These are phyloP conservation scores for Aureobasidium lini DNA, from an alignment of 2,329 filamentous ascomycete species.

Conservation along the genomic window DNA sequence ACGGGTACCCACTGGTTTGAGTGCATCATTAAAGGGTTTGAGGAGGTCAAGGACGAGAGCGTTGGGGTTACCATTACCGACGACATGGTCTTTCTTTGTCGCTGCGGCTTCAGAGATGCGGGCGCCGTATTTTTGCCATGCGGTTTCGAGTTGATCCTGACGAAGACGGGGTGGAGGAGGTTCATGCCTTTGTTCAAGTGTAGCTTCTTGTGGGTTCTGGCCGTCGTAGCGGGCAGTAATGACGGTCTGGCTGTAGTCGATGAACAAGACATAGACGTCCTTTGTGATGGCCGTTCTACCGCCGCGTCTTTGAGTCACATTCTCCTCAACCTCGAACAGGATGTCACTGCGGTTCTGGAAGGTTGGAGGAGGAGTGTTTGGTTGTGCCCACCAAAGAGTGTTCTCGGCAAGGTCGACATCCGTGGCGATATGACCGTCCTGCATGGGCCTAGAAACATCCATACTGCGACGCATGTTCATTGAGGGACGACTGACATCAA, in stretches of 20 bases:
- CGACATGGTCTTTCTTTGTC: constrained; percentile 67
- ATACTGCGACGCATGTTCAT: constrained; percentile 55
- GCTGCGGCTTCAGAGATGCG: constrained; percentile 64
- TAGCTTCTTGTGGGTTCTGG: constrained; percentile 62
- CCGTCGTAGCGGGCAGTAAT: constrained; percentile 74
- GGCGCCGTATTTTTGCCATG: constrained; percentile 74
- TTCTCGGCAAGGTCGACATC: constrained; percentile 72
- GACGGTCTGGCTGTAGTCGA: constrained; percentile 93
- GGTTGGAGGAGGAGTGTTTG: constrained; percentile 69
- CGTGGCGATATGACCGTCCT: constrained; percentile 73
- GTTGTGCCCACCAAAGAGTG: constrained; percentile 81
- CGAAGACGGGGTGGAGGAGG: constrained; percentile 71
- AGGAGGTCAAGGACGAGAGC: constrained; percentile 74
- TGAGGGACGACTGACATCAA: constrained; percentile 51
- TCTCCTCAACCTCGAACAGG: constrained; percentile 73
- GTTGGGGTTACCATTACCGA: constrained; percentile 77
- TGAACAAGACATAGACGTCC: constrained; percentile 79
- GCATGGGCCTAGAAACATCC: constrained; percentile 66
- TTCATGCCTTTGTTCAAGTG: constrained; percentile 80
- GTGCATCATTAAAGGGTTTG: constrained; percentile 58
- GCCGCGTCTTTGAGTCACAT: constrained; percentile 59
- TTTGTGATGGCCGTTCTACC: constrained; percentile 67
- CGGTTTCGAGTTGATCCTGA: constrained; percentile 87
- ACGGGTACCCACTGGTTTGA: constrained; percentile 78
- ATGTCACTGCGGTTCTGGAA: constrained; percentile 80